Evolutionary conservation across 2,329 filamentous ascomycete genomes (phyloP).

Genomic region (Phyllosticta citriasiana): DNA sequence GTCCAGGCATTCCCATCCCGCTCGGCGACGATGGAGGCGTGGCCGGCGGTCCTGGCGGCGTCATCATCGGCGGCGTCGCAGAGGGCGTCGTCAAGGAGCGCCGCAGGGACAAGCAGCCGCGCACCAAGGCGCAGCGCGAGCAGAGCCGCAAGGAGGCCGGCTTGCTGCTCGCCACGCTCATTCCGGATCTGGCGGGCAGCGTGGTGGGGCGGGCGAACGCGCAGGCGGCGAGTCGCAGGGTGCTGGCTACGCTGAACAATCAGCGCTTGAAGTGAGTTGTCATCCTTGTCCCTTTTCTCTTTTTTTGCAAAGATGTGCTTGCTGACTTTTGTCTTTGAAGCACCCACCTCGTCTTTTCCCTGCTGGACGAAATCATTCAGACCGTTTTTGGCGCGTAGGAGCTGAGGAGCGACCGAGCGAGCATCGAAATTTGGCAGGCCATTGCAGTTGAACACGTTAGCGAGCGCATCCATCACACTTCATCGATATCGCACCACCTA

Average conservation of each 20-base stretch:
- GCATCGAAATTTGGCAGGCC: not conserved
- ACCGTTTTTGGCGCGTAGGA: constrained; percentile 29
- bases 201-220: constrained; percentile 91
- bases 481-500: not conserved
- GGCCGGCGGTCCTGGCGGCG: not conserved
- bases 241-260: constrained; percentile 90
- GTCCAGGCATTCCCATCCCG: not conserved
- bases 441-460: not conserved
- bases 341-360: constrained; percentile 40
- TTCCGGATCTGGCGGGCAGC: constrained; percentile 84
- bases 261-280: constrained; percentile 68
- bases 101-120: constrained; percentile 24
- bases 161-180: constrained; percentile 75
- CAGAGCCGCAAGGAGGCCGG: constrained; percentile 79
- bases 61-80: not conserved
- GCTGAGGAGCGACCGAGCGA: not conserved
- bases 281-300: not conserved
- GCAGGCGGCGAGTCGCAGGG: constrained; percentile 74
- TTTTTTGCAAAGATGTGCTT: not conserved
- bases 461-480: not conserved
- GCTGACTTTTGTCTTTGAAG: constrained; percentile 18
- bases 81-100: constrained; percentile 12
- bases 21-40: not conserved
- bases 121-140: constrained; percentile 64
- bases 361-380: constrained; percentile 39